Base-by-base conservation (phyloP, 2,329 filamentous ascomycete genomes). In the Apiospora sp. region DNA sequence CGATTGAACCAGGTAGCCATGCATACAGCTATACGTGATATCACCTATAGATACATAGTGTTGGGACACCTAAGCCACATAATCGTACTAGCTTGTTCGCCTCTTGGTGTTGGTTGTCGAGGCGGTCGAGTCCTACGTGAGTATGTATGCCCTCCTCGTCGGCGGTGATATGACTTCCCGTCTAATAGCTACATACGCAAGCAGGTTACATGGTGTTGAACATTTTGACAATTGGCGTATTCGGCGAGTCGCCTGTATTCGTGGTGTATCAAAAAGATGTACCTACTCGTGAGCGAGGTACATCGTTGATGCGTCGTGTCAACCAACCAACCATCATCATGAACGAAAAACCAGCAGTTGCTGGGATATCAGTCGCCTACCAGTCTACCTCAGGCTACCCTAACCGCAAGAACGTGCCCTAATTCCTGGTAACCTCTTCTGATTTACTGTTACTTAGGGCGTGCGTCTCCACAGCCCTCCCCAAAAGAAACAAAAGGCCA, bases 1-100 rank as follows among this genome's bases (percentile, higher is more conserved):
- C 58, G 58, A 64, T 64, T 64, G 58, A 64, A n/a, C 30, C 34
- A 64, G 34, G 58, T 64, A 64, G 34, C 58, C 58, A 64, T 64
- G 58, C 58, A 64, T 64, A 41, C 30, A n/a, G 30, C 34, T 41
- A 64, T 64, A 64, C 34, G 22, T 64, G 34, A 41, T 41, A 64
- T 64, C 58, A 41, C 58, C 58, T 64, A 64, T 64, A 64, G 58
- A 24, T 64, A 64, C 19, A 37, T 61, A 22, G 13, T 34, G 19
- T 24, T 41, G 58, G 19, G 58, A n/a, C 12, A 41, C 4, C 34
- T 10, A 41, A 64, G 58, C 58, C 58, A 64, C 58, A 41, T 37
- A n/a, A 0, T 22, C n/a, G 58, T n/a, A 41, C 58, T 64, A 64
- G 58, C 13, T 41, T 34, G 34, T 19, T 41, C 37, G 37, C 37